These are phyloP conservation scores for Vickermania spadyakhi DNA, from an alignment of 208 protist genomes.

Conservation along the genomic window DNA sequence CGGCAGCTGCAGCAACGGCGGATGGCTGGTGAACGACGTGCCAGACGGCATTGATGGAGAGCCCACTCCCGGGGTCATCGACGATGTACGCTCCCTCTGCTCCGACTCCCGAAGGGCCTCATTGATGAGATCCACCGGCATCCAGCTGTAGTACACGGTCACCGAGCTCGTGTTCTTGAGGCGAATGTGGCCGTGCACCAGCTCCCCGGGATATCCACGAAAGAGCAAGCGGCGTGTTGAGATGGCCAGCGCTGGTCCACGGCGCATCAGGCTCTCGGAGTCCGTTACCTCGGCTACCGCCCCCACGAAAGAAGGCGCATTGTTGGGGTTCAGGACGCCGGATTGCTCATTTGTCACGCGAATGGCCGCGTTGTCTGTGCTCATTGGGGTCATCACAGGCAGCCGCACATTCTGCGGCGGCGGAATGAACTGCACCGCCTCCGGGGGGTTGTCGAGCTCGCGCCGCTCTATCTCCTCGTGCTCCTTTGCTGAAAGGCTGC, in stretches of 20 bases:
- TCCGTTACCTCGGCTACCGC: neutral
- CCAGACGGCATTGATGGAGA: neutral
- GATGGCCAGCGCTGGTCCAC: constrained; percentile 31
- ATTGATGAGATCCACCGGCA: constrained; percentile 20
- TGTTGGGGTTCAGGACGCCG: neutral
- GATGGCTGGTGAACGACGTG: neutral
- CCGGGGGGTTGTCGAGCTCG: constrained; percentile 1
- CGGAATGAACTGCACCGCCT: constrained; percentile 28
- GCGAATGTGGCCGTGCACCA: constrained; percentile 39
- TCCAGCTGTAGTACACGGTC: constrained; percentile 81
- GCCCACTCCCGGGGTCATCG: neutral
- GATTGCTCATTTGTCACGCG: neutral
- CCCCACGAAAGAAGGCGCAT: neutral
- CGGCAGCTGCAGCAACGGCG: neutral
- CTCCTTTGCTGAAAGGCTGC: constrained; percentile 13
- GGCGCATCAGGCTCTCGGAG: constrained; percentile 3
- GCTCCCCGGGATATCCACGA: constrained; percentile 26
- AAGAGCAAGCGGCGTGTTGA: constrained; percentile 53
- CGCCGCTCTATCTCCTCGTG: constrained; percentile 10
- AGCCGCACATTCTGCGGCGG: constrained; percentile 16
- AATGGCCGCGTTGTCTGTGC: neutral
- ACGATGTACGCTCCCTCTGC: neutral
- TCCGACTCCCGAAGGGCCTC: constrained; percentile 13
- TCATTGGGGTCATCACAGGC: neutral
- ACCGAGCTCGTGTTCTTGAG: constrained; percentile 54